Conservation (phyloP, 2,329 filamentous ascomycete species). For the Hypoxylon sp. region DNA sequence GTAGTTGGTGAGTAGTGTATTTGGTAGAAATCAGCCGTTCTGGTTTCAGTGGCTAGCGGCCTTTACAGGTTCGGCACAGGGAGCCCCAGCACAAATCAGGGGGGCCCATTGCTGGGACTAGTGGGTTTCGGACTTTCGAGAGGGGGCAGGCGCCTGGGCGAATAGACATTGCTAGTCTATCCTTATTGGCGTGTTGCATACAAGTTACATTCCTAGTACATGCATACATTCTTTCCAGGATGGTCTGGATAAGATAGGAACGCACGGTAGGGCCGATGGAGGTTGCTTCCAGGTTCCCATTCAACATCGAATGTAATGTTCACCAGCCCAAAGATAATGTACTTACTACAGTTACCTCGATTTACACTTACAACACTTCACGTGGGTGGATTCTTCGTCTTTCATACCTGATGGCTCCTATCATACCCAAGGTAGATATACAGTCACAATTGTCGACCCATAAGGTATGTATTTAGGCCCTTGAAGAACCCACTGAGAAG, state of each 20-base stretch:
- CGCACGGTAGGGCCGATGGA: constrained; percentile 17
- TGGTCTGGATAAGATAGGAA: constrained; percentile 26
- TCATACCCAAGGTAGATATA: constrained; percentile 1
- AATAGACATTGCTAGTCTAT: constrained; percentile 34
- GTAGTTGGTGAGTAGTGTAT: constrained; percentile 16
- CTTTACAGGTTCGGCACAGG: constrained; percentile 41
- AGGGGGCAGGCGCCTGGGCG: constrained; percentile 31
- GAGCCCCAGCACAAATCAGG: constrained; percentile 42
- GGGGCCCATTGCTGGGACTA: constrained; percentile 37
- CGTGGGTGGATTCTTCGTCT: not conserved
- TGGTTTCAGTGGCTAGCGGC: constrained; percentile 40
- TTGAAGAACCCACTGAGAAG: constrained; percentile 17
- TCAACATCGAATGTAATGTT: not conserved
- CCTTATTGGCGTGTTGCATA: constrained; percentile 38
- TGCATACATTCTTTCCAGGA: constrained; percentile 13
- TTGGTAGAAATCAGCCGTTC: constrained; percentile 34
- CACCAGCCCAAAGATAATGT: constrained; percentile 18
- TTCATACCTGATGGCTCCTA: not conserved
- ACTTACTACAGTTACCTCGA: constrained; percentile 17
- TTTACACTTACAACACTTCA: constrained; percentile 7
- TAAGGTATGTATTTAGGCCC: constrained; percentile 3
- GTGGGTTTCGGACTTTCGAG: constrained; percentile 46
- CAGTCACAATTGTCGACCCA: constrained; percentile 1
- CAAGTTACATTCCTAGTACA: constrained; percentile 7
- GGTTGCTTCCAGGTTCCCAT: constrained; percentile 11